Evolutionary conservation across 805 yeast genomes (phyloP).

Genomic region (Zygotorulaspora danielsina): DNA sequence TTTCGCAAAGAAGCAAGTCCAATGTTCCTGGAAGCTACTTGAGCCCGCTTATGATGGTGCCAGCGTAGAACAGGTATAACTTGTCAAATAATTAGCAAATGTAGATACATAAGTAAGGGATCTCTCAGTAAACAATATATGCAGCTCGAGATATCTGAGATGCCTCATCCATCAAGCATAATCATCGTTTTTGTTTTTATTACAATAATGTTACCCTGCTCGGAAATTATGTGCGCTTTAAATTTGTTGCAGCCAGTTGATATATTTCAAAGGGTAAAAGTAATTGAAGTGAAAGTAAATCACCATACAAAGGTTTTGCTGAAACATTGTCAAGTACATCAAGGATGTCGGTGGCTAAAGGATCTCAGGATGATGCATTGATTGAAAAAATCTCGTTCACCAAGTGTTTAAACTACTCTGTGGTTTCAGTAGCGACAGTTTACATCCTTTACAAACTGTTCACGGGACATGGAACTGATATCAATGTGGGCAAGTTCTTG

Average conservation of each 20-base stretch:
- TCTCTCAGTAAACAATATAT: no score
- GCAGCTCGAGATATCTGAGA: no score
- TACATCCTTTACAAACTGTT: constrained; percentile 47
- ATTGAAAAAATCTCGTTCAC: constrained; percentile 19
- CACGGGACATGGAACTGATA: constrained; percentile 87
- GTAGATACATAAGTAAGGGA: not conserved
- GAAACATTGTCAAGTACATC: not conserved
- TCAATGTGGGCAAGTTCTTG: constrained; percentile 86
- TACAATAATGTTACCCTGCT: no score
- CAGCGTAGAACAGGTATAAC: constrained; percentile 36
- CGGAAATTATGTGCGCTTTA: no score
- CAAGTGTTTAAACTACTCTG: constrained; percentile 21
- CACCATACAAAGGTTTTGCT: not conserved
- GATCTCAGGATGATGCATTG: constrained; percentile 15
- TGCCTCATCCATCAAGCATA: no score
- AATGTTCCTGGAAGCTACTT: constrained; percentile 77
- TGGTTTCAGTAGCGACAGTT: constrained; percentile 21
- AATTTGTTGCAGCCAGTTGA: constrained; percentile 1
- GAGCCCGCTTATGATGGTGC: constrained; percentile 91
- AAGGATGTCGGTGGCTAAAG: constrained; percentile 14
- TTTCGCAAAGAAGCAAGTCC: constrained; percentile 61
- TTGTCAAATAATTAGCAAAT: not conserved
- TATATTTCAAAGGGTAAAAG: constrained; percentile 2
- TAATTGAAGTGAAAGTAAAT: not conserved
- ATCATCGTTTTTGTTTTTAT: no score